Conservation (phyloP, 2,329 filamentous ascomycete genomes). For the Stachybotrys chartarum region DNA sequence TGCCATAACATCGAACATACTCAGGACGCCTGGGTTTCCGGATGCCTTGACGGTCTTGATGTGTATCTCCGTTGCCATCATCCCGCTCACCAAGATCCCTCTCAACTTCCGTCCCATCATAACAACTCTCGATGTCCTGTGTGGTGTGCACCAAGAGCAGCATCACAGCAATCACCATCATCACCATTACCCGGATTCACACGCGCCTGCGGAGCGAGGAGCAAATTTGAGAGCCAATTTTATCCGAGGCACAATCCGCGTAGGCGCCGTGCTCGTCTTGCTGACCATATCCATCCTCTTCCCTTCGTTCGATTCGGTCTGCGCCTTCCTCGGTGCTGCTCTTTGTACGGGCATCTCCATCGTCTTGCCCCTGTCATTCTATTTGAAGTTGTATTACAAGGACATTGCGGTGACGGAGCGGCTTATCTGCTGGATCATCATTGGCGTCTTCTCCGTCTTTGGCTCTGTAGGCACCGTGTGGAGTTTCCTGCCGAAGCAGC, state of each 20-base stretch:
- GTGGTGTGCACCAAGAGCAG: slow-evolving; percentile 55
- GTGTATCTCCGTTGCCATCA: slow-evolving; percentile 82
- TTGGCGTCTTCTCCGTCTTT: slow-evolving; percentile 61
- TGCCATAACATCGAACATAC: slow-evolving; percentile 85
- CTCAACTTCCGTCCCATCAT: slow-evolving; percentile 84
- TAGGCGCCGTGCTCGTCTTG: slow-evolving; percentile 63
- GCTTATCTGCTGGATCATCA: slow-evolving; percentile 58
- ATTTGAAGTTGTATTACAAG: slow-evolving; percentile 78
- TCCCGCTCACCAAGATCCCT: slow-evolving; percentile 92
- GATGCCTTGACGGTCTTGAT: slow-evolving; percentile 67
- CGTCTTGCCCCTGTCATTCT: slow-evolving; percentile 80
- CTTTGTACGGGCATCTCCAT: slow-evolving; percentile 93
- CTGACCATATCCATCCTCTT: slow-evolving; percentile 63
- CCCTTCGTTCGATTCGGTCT: slow-evolving; percentile 82
- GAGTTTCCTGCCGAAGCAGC: slow-evolving; percentile 76
- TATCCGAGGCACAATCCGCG: slow-evolving; percentile 54
- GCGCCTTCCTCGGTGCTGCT: slow-evolving; percentile 83
- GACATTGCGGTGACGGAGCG: slow-evolving; percentile 61
- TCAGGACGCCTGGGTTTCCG: slow-evolving; percentile 69
- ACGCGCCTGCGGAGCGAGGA: slow-evolving; percentile 26
- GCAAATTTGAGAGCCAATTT: slow-evolving; percentile 32
- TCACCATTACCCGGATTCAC: slow-evolving; percentile 11
- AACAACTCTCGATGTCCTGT: slow-evolving; percentile 73
- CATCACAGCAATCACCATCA: slow-evolving; percentile 25
- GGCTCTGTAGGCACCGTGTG: slow-evolving; percentile 76